A percentile compares a stretch with the other conserved stretches of the same genome.
phyloP scores from a whole-genome alignment of 441 rosid genomes.

The Bruguiera hainesii region DNA sequence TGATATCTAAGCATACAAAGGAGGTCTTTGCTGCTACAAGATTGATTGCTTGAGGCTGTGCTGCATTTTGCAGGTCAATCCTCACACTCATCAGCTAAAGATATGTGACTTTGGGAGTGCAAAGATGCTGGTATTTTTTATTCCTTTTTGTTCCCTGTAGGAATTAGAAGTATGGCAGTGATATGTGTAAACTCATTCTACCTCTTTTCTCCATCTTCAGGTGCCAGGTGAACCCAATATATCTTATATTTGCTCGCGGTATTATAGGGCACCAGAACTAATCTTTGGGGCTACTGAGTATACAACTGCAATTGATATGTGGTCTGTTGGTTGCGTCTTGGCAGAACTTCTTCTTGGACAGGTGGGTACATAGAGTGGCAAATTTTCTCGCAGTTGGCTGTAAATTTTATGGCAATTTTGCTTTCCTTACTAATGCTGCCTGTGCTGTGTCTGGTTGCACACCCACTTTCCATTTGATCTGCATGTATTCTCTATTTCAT shows the following conservation, averaged over 20 bases:
- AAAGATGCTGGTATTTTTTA: constrained; percentile 70
- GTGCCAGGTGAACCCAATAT: constrained; percentile 86
- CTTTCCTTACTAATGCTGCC: no score
- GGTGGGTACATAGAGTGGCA: constrained; percentile 30
- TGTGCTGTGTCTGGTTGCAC: background rate
- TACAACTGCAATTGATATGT: constrained; percentile 80
- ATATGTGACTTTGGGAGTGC: constrained; percentile 95
- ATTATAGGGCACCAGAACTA: constrained; percentile 88
- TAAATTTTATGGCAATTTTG: background rate
- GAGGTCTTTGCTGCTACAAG: background rate
- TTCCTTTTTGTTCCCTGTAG: constrained; percentile 4
- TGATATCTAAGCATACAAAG: no score
- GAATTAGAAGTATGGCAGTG: background rate
- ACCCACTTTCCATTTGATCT: background rate
- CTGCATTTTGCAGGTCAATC: constrained; percentile 60
- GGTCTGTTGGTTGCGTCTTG: constrained; percentile 84
- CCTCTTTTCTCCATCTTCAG: constrained; percentile 32
- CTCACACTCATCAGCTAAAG: constrained; percentile 72
- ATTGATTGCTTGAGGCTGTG: constrained; percentile 7
- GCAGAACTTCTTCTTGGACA: constrained; percentile 87
- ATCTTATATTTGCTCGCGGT: constrained; percentile 84
- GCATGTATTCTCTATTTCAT: background rate
- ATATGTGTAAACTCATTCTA: constrained; percentile 18
- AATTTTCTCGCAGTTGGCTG: background rate
- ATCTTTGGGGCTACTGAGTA: constrained; percentile 89